Evolutionary conservation across 1,139 yeast species (phyloP).

Genomic region (Sugiyamaella paludigena): DNA sequence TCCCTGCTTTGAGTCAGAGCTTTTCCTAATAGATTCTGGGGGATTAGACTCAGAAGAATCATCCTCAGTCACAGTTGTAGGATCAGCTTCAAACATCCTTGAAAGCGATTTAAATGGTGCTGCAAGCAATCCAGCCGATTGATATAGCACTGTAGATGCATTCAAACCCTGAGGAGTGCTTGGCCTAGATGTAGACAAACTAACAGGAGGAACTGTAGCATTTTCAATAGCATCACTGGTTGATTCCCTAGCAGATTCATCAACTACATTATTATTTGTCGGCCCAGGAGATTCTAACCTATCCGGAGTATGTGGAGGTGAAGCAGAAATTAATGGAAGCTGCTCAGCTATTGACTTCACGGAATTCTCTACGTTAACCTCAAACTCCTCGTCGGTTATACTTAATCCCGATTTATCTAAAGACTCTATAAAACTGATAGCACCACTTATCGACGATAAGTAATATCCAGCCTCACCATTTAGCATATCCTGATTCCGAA

Average conservation of each 20-base stretch:
- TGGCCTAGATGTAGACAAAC: constrained; percentile 5
- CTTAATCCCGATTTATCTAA: constrained; percentile 59
- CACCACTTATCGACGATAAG: constrained; percentile 82
- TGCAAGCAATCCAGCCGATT: constrained; percentile 39
- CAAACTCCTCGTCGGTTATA: constrained; percentile 60
- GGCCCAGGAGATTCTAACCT: constrained; percentile 21
- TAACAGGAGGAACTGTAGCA: not conserved
- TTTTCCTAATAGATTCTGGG: not conserved
- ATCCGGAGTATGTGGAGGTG: constrained; percentile 33
- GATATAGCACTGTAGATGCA: constrained; percentile 37
- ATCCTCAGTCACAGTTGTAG: constrained; percentile 11
- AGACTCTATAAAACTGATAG: constrained; percentile 69
- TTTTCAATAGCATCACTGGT: not conserved
- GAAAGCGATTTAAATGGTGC: constrained; percentile 37
- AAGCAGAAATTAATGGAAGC: constrained; percentile 16
- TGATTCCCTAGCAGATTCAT: not conserved
- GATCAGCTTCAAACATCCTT: constrained; percentile 35
- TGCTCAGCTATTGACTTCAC: constrained; percentile 33
- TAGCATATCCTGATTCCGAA: constrained; percentile 69
- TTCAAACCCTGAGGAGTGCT: constrained; percentile 23
- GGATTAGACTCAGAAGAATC: not conserved
- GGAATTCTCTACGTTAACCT: constrained; percentile 39
- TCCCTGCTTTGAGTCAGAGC: constrained; percentile 8
- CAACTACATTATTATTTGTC: not conserved
- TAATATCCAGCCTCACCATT: constrained; percentile 89